Percentiles rank a stretch among this genome's conserved stretches.
Conservation (phyloP, 352 stramenopile species). For the Pythium rhizo-oryzae region DNA sequence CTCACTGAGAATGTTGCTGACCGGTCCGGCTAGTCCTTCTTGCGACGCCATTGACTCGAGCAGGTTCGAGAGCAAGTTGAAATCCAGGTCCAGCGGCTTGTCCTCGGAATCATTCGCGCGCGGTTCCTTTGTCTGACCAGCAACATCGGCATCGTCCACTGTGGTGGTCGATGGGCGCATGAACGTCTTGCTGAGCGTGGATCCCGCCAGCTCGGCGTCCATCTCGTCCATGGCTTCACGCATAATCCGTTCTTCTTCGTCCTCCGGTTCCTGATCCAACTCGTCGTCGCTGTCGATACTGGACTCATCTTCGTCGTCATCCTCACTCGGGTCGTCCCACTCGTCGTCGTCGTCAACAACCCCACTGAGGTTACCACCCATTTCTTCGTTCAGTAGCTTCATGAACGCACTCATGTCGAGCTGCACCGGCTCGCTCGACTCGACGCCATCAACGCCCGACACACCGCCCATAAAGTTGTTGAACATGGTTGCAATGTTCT, state of each 20-base stretch:
- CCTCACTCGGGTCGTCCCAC: slow-evolving; percentile 24
- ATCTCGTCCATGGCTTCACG: slow-evolving; percentile 74
- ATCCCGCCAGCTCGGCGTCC: slow-evolving; percentile 62
- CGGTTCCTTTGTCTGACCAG: slow-evolving; percentile 20
- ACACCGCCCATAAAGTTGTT: slow-evolving; percentile 64
- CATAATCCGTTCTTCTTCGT: slow-evolving; percentile 46
- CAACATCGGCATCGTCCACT: background rate
- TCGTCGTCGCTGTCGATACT: slow-evolving; percentile 41
- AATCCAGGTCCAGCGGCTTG: slow-evolving; percentile 76
- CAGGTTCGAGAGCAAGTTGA: slow-evolving; percentile 82
- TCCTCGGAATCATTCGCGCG: slow-evolving; percentile 16
- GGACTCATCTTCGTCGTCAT: slow-evolving; percentile 29
- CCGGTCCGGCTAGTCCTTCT: slow-evolving; percentile 68
- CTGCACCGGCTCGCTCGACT: slow-evolving; percentile 51
- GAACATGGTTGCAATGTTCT: slow-evolving; percentile 78
- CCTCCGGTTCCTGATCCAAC: slow-evolving; percentile 27
- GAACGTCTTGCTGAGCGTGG: slow-evolving; percentile 67
- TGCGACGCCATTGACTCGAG: slow-evolving; percentile 84
- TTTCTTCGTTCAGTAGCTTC: slow-evolving; percentile 50
- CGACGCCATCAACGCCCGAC: slow-evolving; percentile 70
- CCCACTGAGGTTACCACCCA: slow-evolving; percentile 10
- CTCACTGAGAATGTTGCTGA: slow-evolving; percentile 77
- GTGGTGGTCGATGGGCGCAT: background rate
- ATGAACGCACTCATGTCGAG: slow-evolving; percentile 77
- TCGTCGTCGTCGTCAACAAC: slow-evolving; percentile 27